Evolutionary conservation across 139 green algal species (phyloP), one percentile per base, ranked within the genome.

Genomic region (Dunaliella primolecta): DNA sequence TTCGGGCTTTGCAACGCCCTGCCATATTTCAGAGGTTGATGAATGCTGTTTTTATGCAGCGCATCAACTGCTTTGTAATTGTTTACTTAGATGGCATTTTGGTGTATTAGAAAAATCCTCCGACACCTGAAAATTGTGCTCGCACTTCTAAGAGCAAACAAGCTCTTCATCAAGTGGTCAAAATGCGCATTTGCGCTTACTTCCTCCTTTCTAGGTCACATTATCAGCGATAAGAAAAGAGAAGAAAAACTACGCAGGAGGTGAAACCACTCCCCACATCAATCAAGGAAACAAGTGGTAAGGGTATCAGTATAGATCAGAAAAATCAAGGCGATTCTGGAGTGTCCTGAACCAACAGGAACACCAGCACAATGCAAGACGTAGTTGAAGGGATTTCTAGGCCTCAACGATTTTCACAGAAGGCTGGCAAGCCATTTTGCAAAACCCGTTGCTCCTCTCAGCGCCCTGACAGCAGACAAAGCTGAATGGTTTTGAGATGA

Each of bases 1-100:
- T 30, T 93, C 46, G 89, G 92, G 0, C 81, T 94, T 7, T 84
- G 72, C 25, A 94, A 94, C 77, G 91, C 91, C 1, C 91, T 1
- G 75, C 86, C 2, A 88, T 83, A 2, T 95, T 93, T 57, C 85
- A 91, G 36, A 23, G 30, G 21, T 1, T 88, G 2, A 92, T 94
- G 24, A 85, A 90, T 34, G 30, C 27, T 1, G 56, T 88, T 1
- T 85, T 90, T 3, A 0, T 1, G n/a, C 64, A 29, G 0, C 2
- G 75, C 25, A 0, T 88, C 24, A 38, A 36, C 71, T 81, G 83
- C 2, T 88, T 81, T 57, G 83, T 88, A 0, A 1, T 88, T 2
- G 71, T 88, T 0, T 92, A 88, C 74, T 31, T 92, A 0, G 86
- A 92, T 83, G 86, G 90, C 33, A 83, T 90, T 20, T 34, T 88